phyloP scores from a whole-genome alignment of 495 filamentous ascomycete genomes.

The Tetracladium marchalianum region DNA sequence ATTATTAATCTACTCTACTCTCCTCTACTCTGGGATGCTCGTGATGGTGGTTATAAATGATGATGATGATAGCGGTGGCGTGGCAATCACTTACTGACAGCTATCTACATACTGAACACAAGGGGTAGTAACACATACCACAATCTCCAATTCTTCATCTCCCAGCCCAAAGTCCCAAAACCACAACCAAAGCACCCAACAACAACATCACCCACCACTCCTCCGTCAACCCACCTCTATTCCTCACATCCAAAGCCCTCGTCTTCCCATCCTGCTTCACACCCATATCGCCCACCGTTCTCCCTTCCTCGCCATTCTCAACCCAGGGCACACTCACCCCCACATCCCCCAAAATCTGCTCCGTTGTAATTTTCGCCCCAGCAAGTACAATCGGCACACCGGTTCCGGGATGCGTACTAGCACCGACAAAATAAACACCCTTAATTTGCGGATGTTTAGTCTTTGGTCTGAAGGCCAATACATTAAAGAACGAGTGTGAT shows the following conservation, averaged over 20 bases:
- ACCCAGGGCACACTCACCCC: slow-evolving; percentile 32
- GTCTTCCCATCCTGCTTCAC: slow-evolving; percentile 16
- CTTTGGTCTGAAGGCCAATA: slow-evolving; percentile 51
- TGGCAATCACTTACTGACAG: no score
- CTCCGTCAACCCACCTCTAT: slow-evolving; percentile 8
- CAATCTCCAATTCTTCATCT: no score
- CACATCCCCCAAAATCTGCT: slow-evolving; percentile 41
- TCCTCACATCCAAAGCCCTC: slow-evolving; percentile 23
- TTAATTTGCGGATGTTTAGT: slow-evolving; percentile 39
- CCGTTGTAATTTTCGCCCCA: slow-evolving; percentile 48
- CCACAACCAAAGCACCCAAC: slow-evolving; percentile 6
- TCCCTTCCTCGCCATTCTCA: slow-evolving; percentile 3
- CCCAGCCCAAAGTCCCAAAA: no score
- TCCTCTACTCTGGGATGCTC: no score
- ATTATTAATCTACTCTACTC: no score
- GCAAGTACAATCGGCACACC: slow-evolving; percentile 62
- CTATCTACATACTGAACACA: no score
- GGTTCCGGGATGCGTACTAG: slow-evolving; percentile 61
- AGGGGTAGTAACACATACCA: no score
- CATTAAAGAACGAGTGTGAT: slow-evolving; percentile 61
- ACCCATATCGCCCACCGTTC: slow-evolving; percentile 14
- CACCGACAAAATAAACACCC: slow-evolving; percentile 55
- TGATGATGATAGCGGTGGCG: no score
- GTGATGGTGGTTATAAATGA: no score
- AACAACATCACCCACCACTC: slow-evolving; percentile 1